Evolutionary conservation across 1,284 basidiomycete genomes (phyloP).

Genomic region (Boletellus deceptivus): DNA sequence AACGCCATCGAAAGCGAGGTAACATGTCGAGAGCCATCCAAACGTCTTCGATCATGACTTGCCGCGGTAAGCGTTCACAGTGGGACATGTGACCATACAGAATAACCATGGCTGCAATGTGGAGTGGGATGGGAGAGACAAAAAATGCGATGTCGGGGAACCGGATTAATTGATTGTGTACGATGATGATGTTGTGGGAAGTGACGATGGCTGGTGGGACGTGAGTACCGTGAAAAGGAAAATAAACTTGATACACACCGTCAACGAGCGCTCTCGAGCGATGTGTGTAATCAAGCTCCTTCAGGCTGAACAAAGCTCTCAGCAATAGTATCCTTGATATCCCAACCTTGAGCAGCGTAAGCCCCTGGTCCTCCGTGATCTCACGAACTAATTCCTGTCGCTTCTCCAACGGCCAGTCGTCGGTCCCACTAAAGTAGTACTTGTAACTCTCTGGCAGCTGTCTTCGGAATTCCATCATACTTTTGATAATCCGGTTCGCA

Average conservation of each 20-base stretch:
- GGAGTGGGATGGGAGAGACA: conserved; percentile 78
- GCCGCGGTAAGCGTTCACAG: conserved; percentile 59
- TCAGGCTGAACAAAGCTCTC: conserved; percentile 71
- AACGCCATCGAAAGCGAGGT: conserved; percentile 81
- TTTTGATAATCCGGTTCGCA: conserved; percentile 72
- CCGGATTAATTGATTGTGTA: conserved; percentile 75
- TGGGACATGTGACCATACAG: conserved; percentile 79
- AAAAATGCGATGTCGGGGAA: conserved; percentile 84
- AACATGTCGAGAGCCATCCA: conserved; percentile 83
- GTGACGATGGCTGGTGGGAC: conserved; percentile 63
- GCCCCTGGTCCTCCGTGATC: conserved; percentile 73
- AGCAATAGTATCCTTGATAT: conserved; percentile 76
- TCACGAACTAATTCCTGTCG: conserved; percentile 63
- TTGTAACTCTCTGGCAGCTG: conserved; percentile 67
- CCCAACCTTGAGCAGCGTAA: conserved; percentile 76
- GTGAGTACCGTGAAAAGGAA: conserved; percentile 8
- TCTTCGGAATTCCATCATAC: conserved; percentile 64
- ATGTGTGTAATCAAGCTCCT: conserved; percentile 61
- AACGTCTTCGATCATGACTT: conserved; percentile 72
- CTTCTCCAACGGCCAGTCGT: conserved; percentile 65
- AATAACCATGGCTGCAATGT: conserved; percentile 85
- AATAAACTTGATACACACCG: conserved; percentile 44
- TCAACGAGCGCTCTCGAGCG: conserved; percentile 69
- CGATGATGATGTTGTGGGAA: conserved; percentile 78
- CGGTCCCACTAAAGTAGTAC: conserved; percentile 68